Base-by-base conservation (phyloP, 805 yeast genomes). In the Wickerhamiella azymoides region DNA sequence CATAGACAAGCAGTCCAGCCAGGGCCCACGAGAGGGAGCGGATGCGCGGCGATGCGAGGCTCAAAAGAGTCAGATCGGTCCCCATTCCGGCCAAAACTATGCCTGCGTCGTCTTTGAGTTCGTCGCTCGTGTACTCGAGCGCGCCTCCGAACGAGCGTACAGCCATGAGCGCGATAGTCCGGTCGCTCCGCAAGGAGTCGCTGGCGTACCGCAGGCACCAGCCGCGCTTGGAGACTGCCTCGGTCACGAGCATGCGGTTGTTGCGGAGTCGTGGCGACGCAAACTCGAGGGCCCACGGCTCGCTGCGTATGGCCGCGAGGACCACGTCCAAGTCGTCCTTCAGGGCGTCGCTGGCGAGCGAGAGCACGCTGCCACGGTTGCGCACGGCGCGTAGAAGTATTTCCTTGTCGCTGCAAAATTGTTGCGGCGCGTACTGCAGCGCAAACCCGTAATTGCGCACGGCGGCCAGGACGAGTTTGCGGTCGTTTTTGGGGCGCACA, bases 391-490 rank as follows among this genome's bases (percentile, higher is more conserved):
- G 39, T 18, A 42, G 28, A 13, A 42, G 40, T n/a, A 42, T 16
- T 13, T 36, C 40, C 40, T 42, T 42, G 30, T 42, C 45, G 18
- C 32, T 14, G 16, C 33, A 5, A 26, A 42, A 28, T 4, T 36
- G 27, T 4, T 3, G 11, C 9, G 40, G 40, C 13, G 45, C 45
- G 26, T 33, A 42, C 24, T 42, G 40, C 21, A 42, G 27, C 3
- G 40, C 40, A 17, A 38, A 39, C 10, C 45, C 45, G 14, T 42
- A 36, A 27, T 42, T 42, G 18, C 28, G 27, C 39, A 42, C 45
- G 4, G 45, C 45, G 26, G 45, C 45, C 36, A 42, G 11, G 8
- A 36, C 45, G 17, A 42, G 45, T 28, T 42, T 42, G 21, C 45
- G 45, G 36, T 42, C 45, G n/a, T 35, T 14, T 8, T 19, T 14